phyloP scores from a whole-genome alignment of 495 filamentous ascomycete genomes.

The Hypoxylon perforatum region DNA sequence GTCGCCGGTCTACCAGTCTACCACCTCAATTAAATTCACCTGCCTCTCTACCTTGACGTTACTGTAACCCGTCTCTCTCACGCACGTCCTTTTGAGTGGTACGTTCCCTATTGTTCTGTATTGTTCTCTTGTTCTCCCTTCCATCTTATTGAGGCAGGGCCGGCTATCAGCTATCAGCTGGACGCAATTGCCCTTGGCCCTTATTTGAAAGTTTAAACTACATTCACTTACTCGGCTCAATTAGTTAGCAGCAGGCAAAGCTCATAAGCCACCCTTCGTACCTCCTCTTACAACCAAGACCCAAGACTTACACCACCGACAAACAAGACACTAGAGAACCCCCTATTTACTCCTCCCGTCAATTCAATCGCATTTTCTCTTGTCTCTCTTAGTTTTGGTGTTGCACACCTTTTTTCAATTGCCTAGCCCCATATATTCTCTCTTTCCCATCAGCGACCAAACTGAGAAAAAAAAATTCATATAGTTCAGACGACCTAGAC shows the following conservation, averaged over 20 bases:
- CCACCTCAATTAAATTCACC: background rate
- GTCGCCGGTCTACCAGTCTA: constrained; percentile 12
- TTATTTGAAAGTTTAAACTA: background rate
- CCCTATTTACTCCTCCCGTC: no score
- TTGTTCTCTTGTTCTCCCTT: background rate
- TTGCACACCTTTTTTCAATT: background rate
- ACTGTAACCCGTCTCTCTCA: no score
- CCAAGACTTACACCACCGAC: no score
- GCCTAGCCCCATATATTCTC: no score
- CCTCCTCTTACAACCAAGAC: no score
- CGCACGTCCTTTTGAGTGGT: background rate
- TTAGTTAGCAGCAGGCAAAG: constrained; percentile 1
- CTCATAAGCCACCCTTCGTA: background rate
- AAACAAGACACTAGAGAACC: no score
- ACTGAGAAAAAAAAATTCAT: constrained; percentile 2
- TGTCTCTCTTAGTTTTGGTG: no score
- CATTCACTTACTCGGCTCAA: background rate
- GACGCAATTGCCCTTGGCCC: background rate
- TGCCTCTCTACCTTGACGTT: background rate
- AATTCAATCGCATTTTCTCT: no score
- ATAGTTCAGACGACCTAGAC: constrained; percentile 32
- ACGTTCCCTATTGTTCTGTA: background rate
- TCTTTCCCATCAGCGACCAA: background rate
- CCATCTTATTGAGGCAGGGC: background rate
- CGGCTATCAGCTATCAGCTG: background rate